Evolutionary conservation across 2,329 filamentous ascomycete species (phyloP).

Genomic region (Fusarium buxicola): DNA sequence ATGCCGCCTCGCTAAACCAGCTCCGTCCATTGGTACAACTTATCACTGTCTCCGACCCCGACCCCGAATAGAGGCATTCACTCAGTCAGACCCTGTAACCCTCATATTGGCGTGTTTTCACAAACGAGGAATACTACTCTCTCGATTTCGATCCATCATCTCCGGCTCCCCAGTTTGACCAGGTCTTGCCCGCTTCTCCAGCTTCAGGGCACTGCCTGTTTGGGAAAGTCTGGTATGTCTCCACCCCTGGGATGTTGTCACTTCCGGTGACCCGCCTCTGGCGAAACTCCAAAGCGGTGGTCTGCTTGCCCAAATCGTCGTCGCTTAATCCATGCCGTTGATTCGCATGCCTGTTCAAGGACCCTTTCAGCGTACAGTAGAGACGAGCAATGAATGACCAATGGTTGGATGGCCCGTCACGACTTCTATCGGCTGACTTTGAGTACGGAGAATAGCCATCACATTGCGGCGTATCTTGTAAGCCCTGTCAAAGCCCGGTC

Average conservation of each 20-base stretch:
- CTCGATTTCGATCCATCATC: conserved; percentile 30
- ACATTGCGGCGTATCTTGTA: conserved; percentile 7
- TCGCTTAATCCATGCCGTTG: conserved; percentile 45
- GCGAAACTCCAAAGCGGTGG: conserved; percentile 32
- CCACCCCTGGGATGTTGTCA: conserved; percentile 32
- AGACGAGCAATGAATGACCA: conserved; percentile 27
- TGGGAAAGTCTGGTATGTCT: conserved; percentile 33
- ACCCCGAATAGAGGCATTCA: background rate
- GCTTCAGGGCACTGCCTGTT: conserved; percentile 28
- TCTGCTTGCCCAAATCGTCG: conserved; percentile 36
- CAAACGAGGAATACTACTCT: conserved; percentile 23
- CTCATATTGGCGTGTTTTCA: conserved; percentile 31
- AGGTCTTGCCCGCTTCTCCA: conserved; percentile 20
- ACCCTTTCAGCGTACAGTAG: conserved; percentile 19
- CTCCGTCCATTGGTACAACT: conserved; percentile 1
- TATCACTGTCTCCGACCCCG: background rate
- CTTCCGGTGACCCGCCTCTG: conserved; percentile 44
- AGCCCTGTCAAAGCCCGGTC: conserved; percentile 18
- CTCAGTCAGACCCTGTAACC: conserved; percentile 27
- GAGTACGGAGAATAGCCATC: conserved; percentile 5
- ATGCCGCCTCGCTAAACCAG: background rate
- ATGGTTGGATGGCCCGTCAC: conserved; percentile 12
- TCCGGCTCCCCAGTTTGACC: conserved; percentile 6
- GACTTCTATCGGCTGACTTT: conserved; percentile 16
- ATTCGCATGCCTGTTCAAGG: conserved; percentile 38